These are phyloP conservation scores for Trametes villosa DNA, from an alignment of 768 basidiomycete genomes.

Conservation along the genomic window DNA sequence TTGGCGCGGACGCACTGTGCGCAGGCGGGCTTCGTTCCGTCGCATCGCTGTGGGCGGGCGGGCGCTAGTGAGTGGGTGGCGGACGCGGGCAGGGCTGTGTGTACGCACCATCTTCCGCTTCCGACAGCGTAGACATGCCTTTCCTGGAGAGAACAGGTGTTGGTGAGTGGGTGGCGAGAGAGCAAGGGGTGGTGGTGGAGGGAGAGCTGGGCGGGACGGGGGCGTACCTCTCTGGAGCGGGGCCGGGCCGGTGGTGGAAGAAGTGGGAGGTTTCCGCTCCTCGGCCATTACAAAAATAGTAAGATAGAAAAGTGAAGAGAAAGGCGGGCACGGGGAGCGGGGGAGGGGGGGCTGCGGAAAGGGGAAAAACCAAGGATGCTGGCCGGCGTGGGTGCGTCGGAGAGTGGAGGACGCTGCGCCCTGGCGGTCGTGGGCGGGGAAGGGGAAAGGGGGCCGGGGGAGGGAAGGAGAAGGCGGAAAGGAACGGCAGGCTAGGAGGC, in stretches of 20 bases:
- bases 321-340: constrained; percentile 32
- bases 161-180: constrained; percentile 1
- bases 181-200: constrained; percentile 5
- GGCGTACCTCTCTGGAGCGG: constrained; percentile 34
- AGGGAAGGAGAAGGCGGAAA: constrained; percentile 11
- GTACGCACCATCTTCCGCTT: constrained; percentile 52
- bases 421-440: neutral
- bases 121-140: constrained; percentile 58
- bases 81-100: neutral
- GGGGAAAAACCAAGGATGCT: constrained; percentile 14
- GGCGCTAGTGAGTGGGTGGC: neutral
- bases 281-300: constrained; percentile 39
- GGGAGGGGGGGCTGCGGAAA: constrained; percentile 17
- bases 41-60: constrained; percentile 60
- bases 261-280: constrained; percentile 28
- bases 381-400: constrained; percentile 16
- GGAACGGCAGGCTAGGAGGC: constrained; percentile 25
- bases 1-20: constrained; percentile 80
- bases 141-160: constrained; percentile 41
- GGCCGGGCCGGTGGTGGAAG: constrained; percentile 26
- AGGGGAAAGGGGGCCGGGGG: neutral
- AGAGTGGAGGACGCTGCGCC: constrained; percentile 7
- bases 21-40: constrained; percentile 76
- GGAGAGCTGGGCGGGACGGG: neutral
- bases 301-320: constrained; percentile 28